Percentiles rank a stretch among this genome's conserved stretches.
Conservation (phyloP, 2,329 filamentous ascomycete species). For the Colletotrichum limetticola region DNA sequence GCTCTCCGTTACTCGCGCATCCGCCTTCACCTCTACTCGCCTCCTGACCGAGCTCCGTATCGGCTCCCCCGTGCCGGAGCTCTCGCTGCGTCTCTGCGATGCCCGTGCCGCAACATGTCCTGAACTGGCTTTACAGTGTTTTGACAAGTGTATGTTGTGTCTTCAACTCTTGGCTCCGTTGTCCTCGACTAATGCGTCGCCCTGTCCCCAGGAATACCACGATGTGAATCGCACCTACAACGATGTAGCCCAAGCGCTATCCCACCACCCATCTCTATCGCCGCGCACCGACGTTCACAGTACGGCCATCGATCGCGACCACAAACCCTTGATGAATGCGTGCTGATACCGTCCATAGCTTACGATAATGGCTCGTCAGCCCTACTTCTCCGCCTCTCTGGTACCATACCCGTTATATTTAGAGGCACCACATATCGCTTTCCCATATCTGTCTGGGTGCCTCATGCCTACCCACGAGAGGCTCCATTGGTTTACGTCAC, state of each 20-base stretch:
- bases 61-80: not conserved
- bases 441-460: constrained; percentile 92
- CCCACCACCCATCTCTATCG: constrained; percentile 81
- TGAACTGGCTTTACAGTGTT: constrained; percentile 96
- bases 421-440: constrained; percentile 91
- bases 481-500: constrained; percentile 89
- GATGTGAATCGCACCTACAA: constrained; percentile 94
- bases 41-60: not conserved
- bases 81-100: constrained; percentile 49
- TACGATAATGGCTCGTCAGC: constrained; percentile 90
- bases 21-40: not conserved
- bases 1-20: not conserved
- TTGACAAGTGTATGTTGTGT: constrained; percentile 73
- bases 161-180: not conserved
- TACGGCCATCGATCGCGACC: constrained; percentile 54
- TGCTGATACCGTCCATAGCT: constrained; percentile 62
- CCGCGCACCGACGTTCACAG: constrained; percentile 96
- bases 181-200: constrained; percentile 16
- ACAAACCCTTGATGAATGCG: not conserved
- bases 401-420: constrained; percentile 92
- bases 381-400: constrained; percentile 85
- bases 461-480: constrained; percentile 88
- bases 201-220: constrained; percentile 79
- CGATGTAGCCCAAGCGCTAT: constrained; percentile 85
- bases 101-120: constrained; percentile 86